phyloP scores from a whole-genome alignment of 2,329 filamentous ascomycete species.

The Dryadomyces sulphureus region DNA sequence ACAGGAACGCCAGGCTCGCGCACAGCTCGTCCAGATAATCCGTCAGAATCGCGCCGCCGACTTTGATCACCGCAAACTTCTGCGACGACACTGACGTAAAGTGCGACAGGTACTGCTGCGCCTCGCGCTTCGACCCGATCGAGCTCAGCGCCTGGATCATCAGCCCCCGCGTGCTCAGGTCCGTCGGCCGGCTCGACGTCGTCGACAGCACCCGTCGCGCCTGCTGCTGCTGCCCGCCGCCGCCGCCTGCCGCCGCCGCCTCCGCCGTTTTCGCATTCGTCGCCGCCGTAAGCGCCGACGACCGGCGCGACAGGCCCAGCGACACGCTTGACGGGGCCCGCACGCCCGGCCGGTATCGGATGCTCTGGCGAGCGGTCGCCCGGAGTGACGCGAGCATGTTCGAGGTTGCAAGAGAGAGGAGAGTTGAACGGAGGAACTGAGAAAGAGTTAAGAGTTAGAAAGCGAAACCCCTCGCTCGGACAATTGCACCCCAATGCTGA shows the following conservation, averaged over 20 bases:
- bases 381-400: slow-evolving; percentile 27
- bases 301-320: not conserved
- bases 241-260: slow-evolving; percentile 4
- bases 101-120: slow-evolving; percentile 93
- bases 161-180: slow-evolving; percentile 58
- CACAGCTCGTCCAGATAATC: slow-evolving; percentile 88
- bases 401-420: slow-evolving; percentile 17
- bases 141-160: slow-evolving; percentile 87
- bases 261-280: not conserved
- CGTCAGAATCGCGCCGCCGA: slow-evolving; percentile 88
- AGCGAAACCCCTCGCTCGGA: slow-evolving; percentile 2
- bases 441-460: not conserved
- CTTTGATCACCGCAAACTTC: slow-evolving; percentile 97
- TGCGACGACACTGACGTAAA: slow-evolving; percentile 95
- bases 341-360: slow-evolving; percentile 13
- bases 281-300: not conserved
- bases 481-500: slow-evolving; percentile 4
- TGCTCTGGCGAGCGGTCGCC: slow-evolving; percentile 27
- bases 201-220: slow-evolving; percentile 20
- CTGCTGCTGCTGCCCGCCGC: slow-evolving; percentile 4
- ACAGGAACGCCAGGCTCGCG: slow-evolving; percentile 76
- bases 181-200: slow-evolving; percentile 19
- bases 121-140: slow-evolving; percentile 90
- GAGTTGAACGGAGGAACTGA: not conserved
- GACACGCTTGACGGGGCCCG: not conserved